phyloP scores from a whole-genome alignment of 345 rosid genomes.

The Salix dunnii region DNA sequence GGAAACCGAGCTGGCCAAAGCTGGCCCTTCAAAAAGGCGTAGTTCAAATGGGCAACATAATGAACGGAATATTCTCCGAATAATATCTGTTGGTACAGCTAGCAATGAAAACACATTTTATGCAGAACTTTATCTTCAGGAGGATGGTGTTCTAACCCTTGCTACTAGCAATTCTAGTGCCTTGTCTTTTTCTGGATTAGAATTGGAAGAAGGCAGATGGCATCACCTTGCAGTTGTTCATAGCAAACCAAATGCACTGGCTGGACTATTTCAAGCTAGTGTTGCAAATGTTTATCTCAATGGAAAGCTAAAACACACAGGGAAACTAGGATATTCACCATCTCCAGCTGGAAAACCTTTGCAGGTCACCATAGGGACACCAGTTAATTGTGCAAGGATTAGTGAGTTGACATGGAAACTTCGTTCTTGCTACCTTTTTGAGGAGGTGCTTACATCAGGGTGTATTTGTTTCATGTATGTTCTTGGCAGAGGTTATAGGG shows the following conservation, averaged over 20 bases:
- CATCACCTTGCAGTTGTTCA: constrained; percentile 99
- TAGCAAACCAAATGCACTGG: constrained; percentile 99
- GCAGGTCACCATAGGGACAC: constrained; percentile 94
- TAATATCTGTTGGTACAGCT: constrained; percentile 92
- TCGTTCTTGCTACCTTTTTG: constrained; percentile 95
- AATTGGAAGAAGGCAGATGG: constrained; percentile 94
- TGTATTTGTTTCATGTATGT: constrained; percentile 95
- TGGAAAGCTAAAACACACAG: constrained; percentile 96
- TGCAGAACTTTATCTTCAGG: constrained; percentile 91
- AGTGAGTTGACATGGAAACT: constrained; percentile 86
- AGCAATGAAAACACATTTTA: constrained; percentile 65
- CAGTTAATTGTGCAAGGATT: constrained; percentile 69
- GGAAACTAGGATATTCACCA: constrained; percentile 96
- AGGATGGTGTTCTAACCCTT: constrained; percentile 90
- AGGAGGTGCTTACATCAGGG: constrained; percentile 97
- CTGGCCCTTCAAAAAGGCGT: constrained; percentile 51
- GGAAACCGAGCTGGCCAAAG: constrained; percentile 57
- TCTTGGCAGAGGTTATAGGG: constrained; percentile 97
- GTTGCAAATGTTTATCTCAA: constrained; percentile 91
- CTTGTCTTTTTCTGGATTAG: constrained; percentile 91
- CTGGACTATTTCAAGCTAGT: constrained; percentile 99
- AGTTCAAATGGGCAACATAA: constrained; percentile 48
- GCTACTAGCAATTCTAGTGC: constrained; percentile 90
- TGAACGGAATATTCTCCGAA: constrained; percentile 61
- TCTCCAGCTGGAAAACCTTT: constrained; percentile 92